Evolutionary conservation across 73 alveolate species (phyloP).

Genomic region (Paramecium caudatum): DNA sequence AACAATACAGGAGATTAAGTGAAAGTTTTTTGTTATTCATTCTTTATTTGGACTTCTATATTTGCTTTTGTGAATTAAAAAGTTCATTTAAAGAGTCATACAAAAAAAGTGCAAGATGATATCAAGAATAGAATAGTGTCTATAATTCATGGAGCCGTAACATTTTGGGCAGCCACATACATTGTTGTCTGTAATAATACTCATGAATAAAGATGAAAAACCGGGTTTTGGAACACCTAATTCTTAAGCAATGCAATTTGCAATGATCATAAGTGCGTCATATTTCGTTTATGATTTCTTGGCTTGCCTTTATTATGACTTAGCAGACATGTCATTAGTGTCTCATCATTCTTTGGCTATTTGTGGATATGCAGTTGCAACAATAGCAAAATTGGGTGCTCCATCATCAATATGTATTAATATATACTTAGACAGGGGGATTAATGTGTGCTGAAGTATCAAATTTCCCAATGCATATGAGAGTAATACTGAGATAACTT

Average conservation of each 20-base stretch:
- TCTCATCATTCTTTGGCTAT: slow-evolving; percentile 73
- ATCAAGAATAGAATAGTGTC: slow-evolving; percentile 73
- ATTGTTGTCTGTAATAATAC: slow-evolving; percentile 45
- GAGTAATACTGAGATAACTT: slow-evolving; percentile 68
- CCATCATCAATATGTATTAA: slow-evolving; percentile 53
- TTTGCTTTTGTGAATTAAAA: slow-evolving; percentile 63
- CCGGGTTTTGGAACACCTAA: slow-evolving; percentile 67
- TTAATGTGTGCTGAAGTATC: slow-evolving; percentile 76
- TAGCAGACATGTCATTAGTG: slow-evolving; percentile 65
- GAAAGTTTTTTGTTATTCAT: slow-evolving; percentile 55
- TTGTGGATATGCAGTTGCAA: slow-evolving; percentile 70
- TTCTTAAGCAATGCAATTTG: slow-evolving; percentile 43
- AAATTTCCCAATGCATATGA: slow-evolving; percentile 78
- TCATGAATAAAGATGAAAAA: slow-evolving; percentile 41
- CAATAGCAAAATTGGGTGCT: slow-evolving; percentile 38
- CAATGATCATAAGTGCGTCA: slow-evolving; percentile 71
- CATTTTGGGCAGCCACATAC: slow-evolving; percentile 38
- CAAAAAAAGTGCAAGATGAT: slow-evolving; percentile 61
- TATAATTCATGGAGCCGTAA: slow-evolving; percentile 69
- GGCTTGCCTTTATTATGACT: slow-evolving; percentile 74
- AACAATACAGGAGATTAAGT: slow-evolving; percentile 59
- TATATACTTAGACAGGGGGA: slow-evolving; percentile 46
- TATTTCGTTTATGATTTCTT: slow-evolving; percentile 70
- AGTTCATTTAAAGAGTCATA: slow-evolving; percentile 60
- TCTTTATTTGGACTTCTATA: slow-evolving; percentile 69